These are phyloP conservation scores for Penicillium brasilianum DNA, from an alignment of 2,329 filamentous ascomycete species.

Conservation along the genomic window DNA sequence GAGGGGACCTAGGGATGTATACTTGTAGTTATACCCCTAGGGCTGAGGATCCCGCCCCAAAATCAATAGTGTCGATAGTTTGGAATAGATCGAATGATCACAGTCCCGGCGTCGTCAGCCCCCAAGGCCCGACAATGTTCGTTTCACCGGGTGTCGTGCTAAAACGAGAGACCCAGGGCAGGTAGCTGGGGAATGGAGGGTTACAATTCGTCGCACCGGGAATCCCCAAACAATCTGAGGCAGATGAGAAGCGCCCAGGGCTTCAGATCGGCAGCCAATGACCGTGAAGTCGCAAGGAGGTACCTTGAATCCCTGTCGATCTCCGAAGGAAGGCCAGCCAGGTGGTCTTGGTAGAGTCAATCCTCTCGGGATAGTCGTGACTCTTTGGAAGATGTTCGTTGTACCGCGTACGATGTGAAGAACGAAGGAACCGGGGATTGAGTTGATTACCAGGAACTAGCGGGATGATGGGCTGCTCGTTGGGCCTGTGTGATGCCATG, in stretches of 20 bases:
- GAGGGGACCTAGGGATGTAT: conserved; percentile 20
- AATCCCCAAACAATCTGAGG: conserved; percentile 24
- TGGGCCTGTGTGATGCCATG: conserved; percentile 10
- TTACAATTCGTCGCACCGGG: conserved; percentile 28
- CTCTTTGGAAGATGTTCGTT: background rate
- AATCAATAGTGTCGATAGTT: background rate
- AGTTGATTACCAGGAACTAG: conserved; percentile 3
- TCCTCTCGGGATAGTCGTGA: background rate
- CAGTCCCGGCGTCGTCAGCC: conserved; percentile 20
- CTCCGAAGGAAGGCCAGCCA: background rate
- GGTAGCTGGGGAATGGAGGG: conserved; percentile 18
- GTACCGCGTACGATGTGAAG: conserved; percentile 12
- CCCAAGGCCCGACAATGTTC: conserved; percentile 12
- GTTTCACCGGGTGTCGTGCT: conserved; percentile 21
- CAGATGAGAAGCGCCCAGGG: conserved; percentile 35
- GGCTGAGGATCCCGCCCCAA: conserved; percentile 6
- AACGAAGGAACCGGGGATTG: conserved; percentile 11
- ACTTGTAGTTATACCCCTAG: background rate
- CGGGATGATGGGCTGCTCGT: conserved; percentile 3
- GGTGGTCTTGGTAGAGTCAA: background rate
- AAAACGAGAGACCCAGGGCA: conserved; percentile 16
- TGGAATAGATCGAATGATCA: background rate
- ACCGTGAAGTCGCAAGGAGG: conserved; percentile 22
- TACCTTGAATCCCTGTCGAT: conserved; percentile 28
- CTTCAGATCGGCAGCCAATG: conserved; percentile 35